Conservation (phyloP, 192 early-diverging fungal species). For the Podila clonocystis region DNA sequence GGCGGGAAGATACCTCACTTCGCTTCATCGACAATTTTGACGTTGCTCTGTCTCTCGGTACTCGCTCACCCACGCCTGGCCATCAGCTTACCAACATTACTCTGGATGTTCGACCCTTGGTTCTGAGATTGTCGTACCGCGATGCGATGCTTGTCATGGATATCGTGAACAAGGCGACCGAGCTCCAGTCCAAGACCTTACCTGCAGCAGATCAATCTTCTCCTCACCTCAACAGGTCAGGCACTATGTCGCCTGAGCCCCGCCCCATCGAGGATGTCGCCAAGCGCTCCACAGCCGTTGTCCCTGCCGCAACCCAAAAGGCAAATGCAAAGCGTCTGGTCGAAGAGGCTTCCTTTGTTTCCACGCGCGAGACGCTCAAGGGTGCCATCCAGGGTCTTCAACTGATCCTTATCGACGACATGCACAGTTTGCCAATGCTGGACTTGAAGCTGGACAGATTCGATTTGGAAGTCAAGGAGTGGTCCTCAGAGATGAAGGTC, state of each 20-base stretch:
- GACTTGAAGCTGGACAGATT: conserved; percentile 87
- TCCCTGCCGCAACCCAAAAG: conserved; percentile 1
- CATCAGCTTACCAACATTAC: conserved; percentile 71
- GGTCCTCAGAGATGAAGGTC: conserved; percentile 76
- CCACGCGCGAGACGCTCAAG: conserved; percentile 65
- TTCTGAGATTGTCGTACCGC: conserved; percentile 87
- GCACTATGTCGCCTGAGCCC: background rate
- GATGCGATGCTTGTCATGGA: conserved; percentile 85
- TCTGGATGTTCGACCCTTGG: conserved; percentile 79
- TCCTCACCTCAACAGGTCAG: conserved; percentile 17
- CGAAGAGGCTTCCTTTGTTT: conserved; percentile 50
- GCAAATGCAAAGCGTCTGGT: conserved; percentile 32
- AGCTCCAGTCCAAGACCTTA: conserved; percentile 62
- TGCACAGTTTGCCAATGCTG: conserved; percentile 92
- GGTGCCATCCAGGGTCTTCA: conserved; percentile 74
- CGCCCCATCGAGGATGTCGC: conserved; percentile 24
- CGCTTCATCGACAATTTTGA: conserved; percentile 94
- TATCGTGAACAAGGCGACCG: conserved; percentile 79
- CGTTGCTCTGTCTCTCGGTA: conserved; percentile 82
- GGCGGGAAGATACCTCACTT: conserved; percentile 77
- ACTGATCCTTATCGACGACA: conserved; percentile 92
- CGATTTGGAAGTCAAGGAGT: conserved; percentile 82
- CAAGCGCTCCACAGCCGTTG: conserved; percentile 2
- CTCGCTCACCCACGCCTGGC: conserved; percentile 66
- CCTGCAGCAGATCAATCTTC: conserved; percentile 1